Base-by-base conservation (phyloP, 1,284 basidiomycete genomes). In the Schizopora paradoxa region DNA sequence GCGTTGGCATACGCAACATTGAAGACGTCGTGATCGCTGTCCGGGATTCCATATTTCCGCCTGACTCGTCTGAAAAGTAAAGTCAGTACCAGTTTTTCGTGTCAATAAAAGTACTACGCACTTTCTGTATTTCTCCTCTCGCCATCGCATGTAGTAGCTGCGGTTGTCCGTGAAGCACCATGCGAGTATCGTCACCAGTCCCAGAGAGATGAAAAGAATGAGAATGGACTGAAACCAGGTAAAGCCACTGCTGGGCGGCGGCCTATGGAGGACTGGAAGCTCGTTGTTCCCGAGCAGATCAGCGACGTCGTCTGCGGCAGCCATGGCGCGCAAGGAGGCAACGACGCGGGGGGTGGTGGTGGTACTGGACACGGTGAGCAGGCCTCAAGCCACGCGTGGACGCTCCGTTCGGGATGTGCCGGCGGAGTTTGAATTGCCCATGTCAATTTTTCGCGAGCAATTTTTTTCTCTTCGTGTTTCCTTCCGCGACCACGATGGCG, bases 1-100 rank as follows among this genome's bases (percentile, higher is more conserved):
- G 74, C 85, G 45, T 82, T 82, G 51, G 82, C 79, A 62, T 85
- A 86, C n/a, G 86, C 87, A 48, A 89, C 80, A 59, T 82, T 82
- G 70, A 90, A 90, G 6, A 87, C 83, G 29, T 86, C 73, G 53
- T 77, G 71, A 66, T 89, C 86, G 47, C 70, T 71, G 67, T 90
- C 86, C 14, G 86, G 86, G 48, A 90, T 90, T 37, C 86, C 87
- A 58, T 87, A 77, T 64, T 76, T 72, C 55, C 87, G 69, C 48
- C 86, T 76, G 66, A 77, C 74, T 48, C 75, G 65, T 51, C 76
- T 79, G 43, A 41, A 6, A 26, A 7, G 21, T 21, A 41, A 29
- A 23, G 27, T 21, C 5, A 29, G 16, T 29, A 43, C 36, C 39
- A 48, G 31, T 39, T 41, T n/a, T 33, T 32, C 23, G 25, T 18